Percentiles rank a stretch among this genome's conserved stretches.
phyloP scores from a whole-genome alignment of 1,139 yeast species.

The Yamadazyma trypodendri region DNA sequence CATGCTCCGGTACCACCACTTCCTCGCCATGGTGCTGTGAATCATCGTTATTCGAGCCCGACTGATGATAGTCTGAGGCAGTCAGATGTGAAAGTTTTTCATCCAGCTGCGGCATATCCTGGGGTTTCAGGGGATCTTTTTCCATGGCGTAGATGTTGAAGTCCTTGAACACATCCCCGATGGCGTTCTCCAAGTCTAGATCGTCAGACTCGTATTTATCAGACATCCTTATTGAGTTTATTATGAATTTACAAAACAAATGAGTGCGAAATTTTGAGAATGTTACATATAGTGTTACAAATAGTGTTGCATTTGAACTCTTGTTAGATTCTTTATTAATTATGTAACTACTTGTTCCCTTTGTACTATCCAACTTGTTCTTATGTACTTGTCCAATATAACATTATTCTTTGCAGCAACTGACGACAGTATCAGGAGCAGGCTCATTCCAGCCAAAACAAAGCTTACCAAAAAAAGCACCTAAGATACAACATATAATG shows the following conservation, averaged over 20 bases:
- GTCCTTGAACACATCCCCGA: slow-evolving; percentile 38
- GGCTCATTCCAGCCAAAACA: slow-evolving; percentile 47
- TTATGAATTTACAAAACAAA: slow-evolving; percentile 5
- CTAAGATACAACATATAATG: slow-evolving; percentile 60
- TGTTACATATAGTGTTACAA: neutral
- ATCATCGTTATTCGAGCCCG: neutral
- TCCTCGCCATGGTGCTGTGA: neutral
- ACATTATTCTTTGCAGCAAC: slow-evolving; percentile 17
- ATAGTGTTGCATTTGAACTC: no score
- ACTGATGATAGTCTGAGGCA: slow-evolving; percentile 2
- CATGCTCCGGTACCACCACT: neutral
- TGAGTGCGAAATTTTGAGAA: slow-evolving; percentile 1
- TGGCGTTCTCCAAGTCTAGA: slow-evolving; percentile 33
- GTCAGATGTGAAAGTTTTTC: neutral
- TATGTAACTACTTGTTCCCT: no score
- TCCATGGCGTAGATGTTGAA: slow-evolving; percentile 18
- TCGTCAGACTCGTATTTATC: slow-evolving; percentile 15
- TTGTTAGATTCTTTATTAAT: no score
- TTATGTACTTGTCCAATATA: no score
- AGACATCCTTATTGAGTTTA: slow-evolving; percentile 5
- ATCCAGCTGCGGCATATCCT: neutral
- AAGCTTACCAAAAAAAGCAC: slow-evolving; percentile 60
- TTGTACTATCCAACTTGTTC: neutral
- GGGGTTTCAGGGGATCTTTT: slow-evolving; percentile 6
- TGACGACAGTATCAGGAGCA: slow-evolving; percentile 25